Percentiles rank a stretch among this genome's conserved stretches.
phyloP scores from a whole-genome alignment of 768 basidiomycete genomes.

The Suillus hirtellus region DNA sequence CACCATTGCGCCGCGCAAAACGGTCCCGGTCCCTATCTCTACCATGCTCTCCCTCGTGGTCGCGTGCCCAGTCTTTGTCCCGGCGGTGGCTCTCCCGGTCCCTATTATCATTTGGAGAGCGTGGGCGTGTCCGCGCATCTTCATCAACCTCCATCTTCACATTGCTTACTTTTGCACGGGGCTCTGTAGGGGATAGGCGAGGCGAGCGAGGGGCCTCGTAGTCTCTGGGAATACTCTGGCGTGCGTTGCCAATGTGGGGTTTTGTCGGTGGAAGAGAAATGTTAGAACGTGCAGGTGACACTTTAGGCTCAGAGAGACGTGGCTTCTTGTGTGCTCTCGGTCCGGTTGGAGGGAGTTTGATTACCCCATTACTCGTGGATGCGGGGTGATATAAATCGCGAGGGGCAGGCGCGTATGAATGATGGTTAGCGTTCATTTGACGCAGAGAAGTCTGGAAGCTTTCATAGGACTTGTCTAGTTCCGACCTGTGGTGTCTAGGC shows the following conservation, averaged over 20 bases:
- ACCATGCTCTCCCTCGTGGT: slow-evolving; percentile 34
- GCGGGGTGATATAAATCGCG: slow-evolving; percentile 44
- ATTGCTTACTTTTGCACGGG: slow-evolving; percentile 25
- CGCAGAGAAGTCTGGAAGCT: slow-evolving; percentile 50
- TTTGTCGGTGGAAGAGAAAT: slow-evolving; percentile 31
- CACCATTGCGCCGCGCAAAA: slow-evolving; percentile 44
- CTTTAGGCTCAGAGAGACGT: slow-evolving; percentile 58
- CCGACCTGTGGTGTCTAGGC: slow-evolving; percentile 47
- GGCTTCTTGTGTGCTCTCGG: slow-evolving; percentile 82
- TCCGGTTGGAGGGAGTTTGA: slow-evolving; percentile 70
- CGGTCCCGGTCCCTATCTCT: slow-evolving; percentile 37
- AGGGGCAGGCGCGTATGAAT: slow-evolving; percentile 45
- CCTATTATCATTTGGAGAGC: slow-evolving; percentile 41
- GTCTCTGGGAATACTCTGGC: slow-evolving; percentile 17
- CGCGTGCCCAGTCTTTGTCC: slow-evolving; percentile 39
- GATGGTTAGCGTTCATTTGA: slow-evolving; percentile 39
- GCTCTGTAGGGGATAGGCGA: slow-evolving; percentile 29
- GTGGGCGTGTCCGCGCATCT: slow-evolving; percentile 44
- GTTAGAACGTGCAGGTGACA: slow-evolving; percentile 35
- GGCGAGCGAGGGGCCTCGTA: slow-evolving; percentile 30
- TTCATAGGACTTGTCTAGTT: slow-evolving; percentile 77
- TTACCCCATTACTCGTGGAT: slow-evolving; percentile 34
- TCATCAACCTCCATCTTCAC: slow-evolving; percentile 61
- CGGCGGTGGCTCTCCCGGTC: slow-evolving; percentile 40
- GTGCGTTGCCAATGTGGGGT: slow-evolving; percentile 18